phyloP scores from a whole-genome alignment of 495 filamentous ascomycete genomes.

The Neurospora intermedia region DNA sequence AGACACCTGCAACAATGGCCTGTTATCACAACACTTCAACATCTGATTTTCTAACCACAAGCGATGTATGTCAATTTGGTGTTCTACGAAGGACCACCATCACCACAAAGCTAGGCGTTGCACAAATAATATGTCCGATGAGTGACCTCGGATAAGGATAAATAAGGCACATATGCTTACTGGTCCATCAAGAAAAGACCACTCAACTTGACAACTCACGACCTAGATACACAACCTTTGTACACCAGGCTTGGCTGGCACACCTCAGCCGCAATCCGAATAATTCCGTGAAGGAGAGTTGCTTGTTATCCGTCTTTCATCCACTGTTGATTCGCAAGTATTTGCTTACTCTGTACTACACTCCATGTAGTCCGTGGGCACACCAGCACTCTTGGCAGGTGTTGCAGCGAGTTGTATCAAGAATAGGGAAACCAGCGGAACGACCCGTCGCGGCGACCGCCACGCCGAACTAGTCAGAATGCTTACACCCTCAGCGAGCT shows the following conservation, averaged over 20 bases:
- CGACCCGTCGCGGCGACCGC: background rate
- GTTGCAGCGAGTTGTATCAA: background rate
- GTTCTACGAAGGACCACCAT: background rate
- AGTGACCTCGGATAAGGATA: background rate
- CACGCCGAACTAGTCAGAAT: background rate
- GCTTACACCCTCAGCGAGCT: background rate
- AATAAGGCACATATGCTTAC: background rate
- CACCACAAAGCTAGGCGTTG: background rate
- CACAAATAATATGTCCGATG: background rate
- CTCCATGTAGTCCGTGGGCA: background rate
- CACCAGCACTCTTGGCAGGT: background rate
- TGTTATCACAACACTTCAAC: background rate
- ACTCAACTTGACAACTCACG: background rate
- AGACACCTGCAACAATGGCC: background rate
- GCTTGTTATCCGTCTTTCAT: background rate
- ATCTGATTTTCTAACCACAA: background rate
- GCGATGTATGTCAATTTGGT: background rate
- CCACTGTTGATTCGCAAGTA: background rate
- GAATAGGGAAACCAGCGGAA: background rate
- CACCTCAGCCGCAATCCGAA: background rate
- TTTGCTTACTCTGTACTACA: background rate
- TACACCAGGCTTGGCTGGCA: background rate
- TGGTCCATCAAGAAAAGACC: background rate
- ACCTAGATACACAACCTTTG: background rate
- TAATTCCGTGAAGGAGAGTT: background rate